Evolutionary conservation across 2,329 filamentous ascomycete species (phyloP), one percentile per base, ranked within the genome.

Genomic region (Fusarium xyrophilum): DNA sequence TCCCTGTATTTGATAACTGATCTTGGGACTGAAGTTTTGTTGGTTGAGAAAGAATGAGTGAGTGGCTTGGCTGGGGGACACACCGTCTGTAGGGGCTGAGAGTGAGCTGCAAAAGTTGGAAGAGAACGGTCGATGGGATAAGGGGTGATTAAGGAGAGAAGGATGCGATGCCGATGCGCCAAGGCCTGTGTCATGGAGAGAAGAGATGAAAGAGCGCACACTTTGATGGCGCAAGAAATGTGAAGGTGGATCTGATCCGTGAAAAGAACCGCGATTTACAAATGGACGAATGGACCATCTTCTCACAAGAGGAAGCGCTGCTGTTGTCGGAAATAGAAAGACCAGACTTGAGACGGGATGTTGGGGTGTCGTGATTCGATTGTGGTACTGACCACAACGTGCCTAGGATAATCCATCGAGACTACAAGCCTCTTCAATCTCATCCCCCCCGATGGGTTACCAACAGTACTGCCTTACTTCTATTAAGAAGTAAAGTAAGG

Each of bases 231-330:
- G 1, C 13, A 36, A 12, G 6, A 36, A 50, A n/a, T 25, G 1
- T 0, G 7, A 4, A 14, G 17, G 21, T 50, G 30, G 13, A 36
- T n/a, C 3, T 2, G 0, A n/a, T 50, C 11, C 23, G 0, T 0
- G 5, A 14, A 25, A 27, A 3, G 6, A 14, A 5, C 17, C 6
- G 9, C 9, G 17, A 36, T 27, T 12, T 5, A 27, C 13, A 12
- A 5, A 3, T 4, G 1, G 7, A 8, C 6, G 9, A n/a, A n/a
- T n/a, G 5, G 5, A 5, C 21, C 30, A n/a, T 13, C 6, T n/a
- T 4, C 1, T 36, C 7, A 19, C 2, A 0, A 11, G 17, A n/a
- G 17, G 12, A 33, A 23, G 7, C 3, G 6, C 5, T 6, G 9
- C 3, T 12, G 7, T 3, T 23, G 10, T 17, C 11, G 1, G 8